phyloP scores from a whole-genome alignment of 2,329 filamentous ascomycete species.

The Pyrenophora tritici-repentis region DNA sequence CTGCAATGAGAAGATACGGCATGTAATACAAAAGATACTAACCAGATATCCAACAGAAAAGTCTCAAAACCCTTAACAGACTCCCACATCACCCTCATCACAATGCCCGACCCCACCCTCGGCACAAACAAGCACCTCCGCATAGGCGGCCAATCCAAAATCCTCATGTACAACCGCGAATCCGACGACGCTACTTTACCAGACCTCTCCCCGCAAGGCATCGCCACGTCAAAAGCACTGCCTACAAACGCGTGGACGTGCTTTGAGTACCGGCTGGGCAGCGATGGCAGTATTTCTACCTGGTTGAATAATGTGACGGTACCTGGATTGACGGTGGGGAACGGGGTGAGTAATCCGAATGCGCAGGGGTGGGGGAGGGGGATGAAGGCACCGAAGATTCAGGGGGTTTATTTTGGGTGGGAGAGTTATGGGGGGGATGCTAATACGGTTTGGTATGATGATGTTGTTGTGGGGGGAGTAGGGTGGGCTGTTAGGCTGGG shows the following conservation, averaged over 20 bases:
- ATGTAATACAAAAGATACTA: too few relatives aligned
- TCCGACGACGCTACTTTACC: conserved; percentile 66
- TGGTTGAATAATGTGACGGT: conserved; percentile 62
- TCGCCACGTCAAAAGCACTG: conserved; percentile 59
- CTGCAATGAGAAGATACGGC: too few relatives aligned
- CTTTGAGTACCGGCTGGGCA: conserved; percentile 65
- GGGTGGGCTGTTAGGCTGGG: conserved; percentile 54
- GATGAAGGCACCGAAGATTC: conserved; percentile 56
- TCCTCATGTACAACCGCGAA: conserved; percentile 69
- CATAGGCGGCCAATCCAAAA: conserved; percentile 64
- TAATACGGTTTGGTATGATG: conserved; percentile 69
- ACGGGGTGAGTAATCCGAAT: conserved; percentile 57
- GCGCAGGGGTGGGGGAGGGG: conserved; percentile 59
- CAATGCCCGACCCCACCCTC: conserved; percentile 64
- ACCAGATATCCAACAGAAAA: conserved; percentile 60
- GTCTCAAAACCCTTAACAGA: conserved; percentile 62
- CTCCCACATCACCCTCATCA: conserved; percentile 67
- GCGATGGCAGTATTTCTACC: conserved; percentile 64
- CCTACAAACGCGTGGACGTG: conserved; percentile 61
- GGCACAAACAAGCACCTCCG: conserved; percentile 64
- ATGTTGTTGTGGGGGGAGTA: conserved; percentile 57
- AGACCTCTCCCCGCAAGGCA: conserved; percentile 64
- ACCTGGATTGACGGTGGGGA: conserved; percentile 56
- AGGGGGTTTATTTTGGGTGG: conserved; percentile 66
- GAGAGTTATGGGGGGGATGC: conserved; percentile 65